A percentile compares a stretch with the other conserved stretches of the same genome.
These are phyloP conservation scores for Oryza meyeriana DNA, from an alignment of 176 grass and related monocot genomes.

Conservation along the genomic window DNA sequence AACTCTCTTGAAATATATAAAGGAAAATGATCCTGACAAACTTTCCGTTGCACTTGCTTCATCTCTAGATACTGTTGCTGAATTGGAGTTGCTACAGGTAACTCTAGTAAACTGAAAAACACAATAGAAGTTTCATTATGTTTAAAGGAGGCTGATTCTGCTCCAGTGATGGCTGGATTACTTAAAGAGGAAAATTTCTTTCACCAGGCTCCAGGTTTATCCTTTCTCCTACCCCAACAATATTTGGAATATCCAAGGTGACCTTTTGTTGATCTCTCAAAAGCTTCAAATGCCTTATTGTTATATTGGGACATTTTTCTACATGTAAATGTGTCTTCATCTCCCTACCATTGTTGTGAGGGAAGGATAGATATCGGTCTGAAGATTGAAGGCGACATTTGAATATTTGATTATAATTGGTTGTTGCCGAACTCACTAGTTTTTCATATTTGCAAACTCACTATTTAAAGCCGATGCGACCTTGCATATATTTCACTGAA, in stretches of 20 bases:
- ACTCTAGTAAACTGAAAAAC: not conserved
- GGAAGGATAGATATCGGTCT: not conserved
- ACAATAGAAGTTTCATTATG: not conserved
- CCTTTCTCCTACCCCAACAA: slow-evolving; percentile 84
- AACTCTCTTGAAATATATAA: slow-evolving; percentile 68
- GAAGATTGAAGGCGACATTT: not conserved
- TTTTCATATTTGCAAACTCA: not conserved
- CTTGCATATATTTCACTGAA: not conserved
- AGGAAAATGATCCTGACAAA: slow-evolving; percentile 78
- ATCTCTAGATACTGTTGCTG: slow-evolving; percentile 75
- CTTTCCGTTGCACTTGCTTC: slow-evolving; percentile 80
- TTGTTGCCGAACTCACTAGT: not conserved
- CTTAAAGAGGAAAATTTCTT: slow-evolving; percentile 5
- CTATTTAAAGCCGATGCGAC: not conserved
- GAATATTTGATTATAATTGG: not conserved
- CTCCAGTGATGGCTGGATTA: not conserved
- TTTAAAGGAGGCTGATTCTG: slow-evolving; percentile 15
- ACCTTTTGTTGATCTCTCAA: slow-evolving; percentile 12
- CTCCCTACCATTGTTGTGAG: not conserved
- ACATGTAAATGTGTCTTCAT: not conserved
- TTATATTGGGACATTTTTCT: not conserved
- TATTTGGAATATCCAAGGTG: slow-evolving; percentile 90
- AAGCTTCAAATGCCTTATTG: not conserved
- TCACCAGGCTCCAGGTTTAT: slow-evolving; percentile 81
- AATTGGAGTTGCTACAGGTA: slow-evolving; percentile 89